A percentile compares a stretch with the other conserved stretches of the same genome.
Conservation (phyloP, 306 rosid species). For the Dalbergia cochinchinensis region DNA sequence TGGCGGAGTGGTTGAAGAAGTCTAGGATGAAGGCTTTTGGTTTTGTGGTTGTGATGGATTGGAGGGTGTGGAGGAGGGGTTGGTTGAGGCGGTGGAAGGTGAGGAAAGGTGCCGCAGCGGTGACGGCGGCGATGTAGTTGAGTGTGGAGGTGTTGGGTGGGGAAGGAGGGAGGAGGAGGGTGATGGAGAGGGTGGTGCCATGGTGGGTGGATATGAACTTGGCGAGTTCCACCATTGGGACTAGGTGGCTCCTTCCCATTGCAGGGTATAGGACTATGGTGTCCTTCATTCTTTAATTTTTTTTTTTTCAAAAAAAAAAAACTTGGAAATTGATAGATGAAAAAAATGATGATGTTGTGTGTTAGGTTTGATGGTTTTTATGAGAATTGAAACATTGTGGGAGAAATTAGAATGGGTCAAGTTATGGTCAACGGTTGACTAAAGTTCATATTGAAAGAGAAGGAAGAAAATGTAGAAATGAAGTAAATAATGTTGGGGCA, state of each 20-base stretch:
- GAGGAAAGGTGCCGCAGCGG: slow-evolving; percentile 38
- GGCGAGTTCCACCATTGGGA: slow-evolving; percentile 58
- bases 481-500: neutral
- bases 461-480: neutral
- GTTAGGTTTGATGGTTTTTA: neutral
- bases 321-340: no score
- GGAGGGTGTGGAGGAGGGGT: slow-evolving; percentile 22
- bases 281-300: slow-evolving; percentile 21
- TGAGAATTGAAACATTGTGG: slow-evolving; percentile 10
- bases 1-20: slow-evolving; percentile 50
- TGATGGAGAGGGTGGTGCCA: slow-evolving; percentile 41
- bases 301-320: neutral
- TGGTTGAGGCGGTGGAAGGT: slow-evolving; percentile 48
- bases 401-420: neutral
- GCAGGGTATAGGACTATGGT: slow-evolving; percentile 53
- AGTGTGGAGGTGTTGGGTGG: slow-evolving; percentile 49
- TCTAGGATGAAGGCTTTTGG: slow-evolving; percentile 58
- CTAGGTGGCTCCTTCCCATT: slow-evolving; percentile 47
- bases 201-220: slow-evolving; percentile 40
- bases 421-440: neutral
- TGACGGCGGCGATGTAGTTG: slow-evolving; percentile 47
- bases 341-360: neutral
- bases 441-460: neutral
- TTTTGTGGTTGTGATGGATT: slow-evolving; percentile 1
- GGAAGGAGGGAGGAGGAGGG: slow-evolving; percentile 50